A percentile compares a stretch with the other conserved stretches of the same genome.
Conservation (phyloP, 805 yeast genomes). For the Hanseniaspora valbyensis region DNA sequence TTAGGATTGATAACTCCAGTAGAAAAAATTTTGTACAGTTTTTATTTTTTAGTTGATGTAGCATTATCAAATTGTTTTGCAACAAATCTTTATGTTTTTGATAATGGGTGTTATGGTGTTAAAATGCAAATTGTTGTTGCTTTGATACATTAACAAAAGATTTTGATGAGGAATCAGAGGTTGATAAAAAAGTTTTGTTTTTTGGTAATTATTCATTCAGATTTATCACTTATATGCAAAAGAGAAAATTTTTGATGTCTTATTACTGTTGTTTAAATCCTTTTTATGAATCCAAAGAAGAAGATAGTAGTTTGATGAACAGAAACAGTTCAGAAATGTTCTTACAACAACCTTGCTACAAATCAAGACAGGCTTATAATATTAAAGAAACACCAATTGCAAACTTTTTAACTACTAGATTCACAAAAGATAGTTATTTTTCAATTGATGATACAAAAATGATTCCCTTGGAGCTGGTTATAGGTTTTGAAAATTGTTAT, state of each 20-base stretch:
- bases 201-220: constrained; percentile 15
- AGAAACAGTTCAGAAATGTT: constrained; percentile 7
- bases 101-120: constrained; percentile 12
- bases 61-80: constrained; percentile 15
- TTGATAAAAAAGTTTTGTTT: constrained; percentile 5
- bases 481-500: constrained; percentile 1
- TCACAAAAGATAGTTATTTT: constrained; percentile 15
- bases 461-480: constrained; percentile 8
- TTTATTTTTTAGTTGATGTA: constrained; percentile 14
- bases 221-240: constrained; percentile 14
- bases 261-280: constrained; percentile 5
- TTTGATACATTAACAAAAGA: constrained; percentile 5
- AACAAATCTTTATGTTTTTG: constrained; percentile 8
- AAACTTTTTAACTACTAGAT: constrained; percentile 9
- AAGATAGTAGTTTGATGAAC: not conserved
- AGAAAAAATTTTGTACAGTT: constrained; percentile 15
- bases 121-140: constrained; percentile 2
- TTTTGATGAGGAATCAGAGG: not conserved
- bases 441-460: not conserved
- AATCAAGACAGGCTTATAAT: constrained; percentile 13
- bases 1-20: constrained; percentile 13
- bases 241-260: constrained; percentile 8
- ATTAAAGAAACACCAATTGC: constrained; percentile 11
- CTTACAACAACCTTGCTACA: constrained; percentile 8
- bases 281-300: not conserved